Conservation (phyloP, 805 yeast species). For the Wickerhamiella siamensis region DNA sequence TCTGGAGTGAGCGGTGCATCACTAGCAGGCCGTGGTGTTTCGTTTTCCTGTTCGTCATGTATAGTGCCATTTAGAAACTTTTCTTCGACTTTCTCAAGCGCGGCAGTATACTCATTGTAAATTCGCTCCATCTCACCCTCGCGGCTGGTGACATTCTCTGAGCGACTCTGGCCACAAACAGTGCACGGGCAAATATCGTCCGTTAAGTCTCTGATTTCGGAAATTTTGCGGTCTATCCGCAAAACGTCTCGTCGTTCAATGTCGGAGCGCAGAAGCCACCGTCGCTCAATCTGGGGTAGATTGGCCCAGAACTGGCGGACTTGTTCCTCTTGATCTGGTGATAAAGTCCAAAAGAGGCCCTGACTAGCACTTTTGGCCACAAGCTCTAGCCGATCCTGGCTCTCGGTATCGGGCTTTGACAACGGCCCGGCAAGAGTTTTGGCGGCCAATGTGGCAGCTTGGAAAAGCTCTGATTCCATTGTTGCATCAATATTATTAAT, state of each 20-base stretch:
- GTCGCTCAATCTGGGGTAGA: conserved; percentile 44
- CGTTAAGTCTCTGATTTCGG: conserved; percentile 29
- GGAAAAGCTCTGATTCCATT: not conserved
- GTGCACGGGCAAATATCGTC: conserved; percentile 51
- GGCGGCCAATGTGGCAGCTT: not conserved
- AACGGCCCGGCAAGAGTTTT: not conserved
- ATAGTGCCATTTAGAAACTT: not conserved
- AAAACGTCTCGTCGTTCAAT: conserved; percentile 36
- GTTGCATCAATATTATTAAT: conserved; percentile 37
- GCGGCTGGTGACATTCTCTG: conserved; percentile 29
- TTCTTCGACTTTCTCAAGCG: conserved; percentile 23
- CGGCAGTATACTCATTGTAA: conserved; percentile 53
- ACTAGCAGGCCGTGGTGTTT: not conserved
- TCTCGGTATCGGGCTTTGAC: not conserved
- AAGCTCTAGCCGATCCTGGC: not conserved
- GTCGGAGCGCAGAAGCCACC: conserved; percentile 48
- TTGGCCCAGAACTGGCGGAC: conserved; percentile 52
- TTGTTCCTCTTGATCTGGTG: conserved; percentile 21
- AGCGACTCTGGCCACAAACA: conserved; percentile 61
- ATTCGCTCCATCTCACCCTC: conserved; percentile 65
- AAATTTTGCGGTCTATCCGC: not conserved
- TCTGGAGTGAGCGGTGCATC: no score
- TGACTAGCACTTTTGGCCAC: not conserved
- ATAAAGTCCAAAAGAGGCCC: not conserved
- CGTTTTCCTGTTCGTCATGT: not conserved